These are phyloP conservation scores for Chenopodium album DNA, from an alignment of 148 eudicot genomes.

Conservation along the genomic window DNA sequence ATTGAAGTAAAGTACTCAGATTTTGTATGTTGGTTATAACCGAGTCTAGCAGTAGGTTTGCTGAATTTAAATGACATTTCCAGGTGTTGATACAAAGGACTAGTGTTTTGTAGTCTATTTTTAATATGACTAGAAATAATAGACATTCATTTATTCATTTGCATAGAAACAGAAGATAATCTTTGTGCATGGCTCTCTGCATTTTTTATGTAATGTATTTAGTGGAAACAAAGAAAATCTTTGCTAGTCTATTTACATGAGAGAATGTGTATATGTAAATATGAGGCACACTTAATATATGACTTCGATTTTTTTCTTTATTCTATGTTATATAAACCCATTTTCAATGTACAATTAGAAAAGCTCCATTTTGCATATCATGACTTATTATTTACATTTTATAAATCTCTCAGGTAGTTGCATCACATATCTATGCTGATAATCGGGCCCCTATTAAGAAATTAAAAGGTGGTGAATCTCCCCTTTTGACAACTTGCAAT, in stretches of 20 bases:
- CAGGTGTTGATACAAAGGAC: too few species aligned
- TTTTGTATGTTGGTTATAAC: not conserved
- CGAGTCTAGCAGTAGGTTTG: not conserved
- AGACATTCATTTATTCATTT: conserved; percentile 35
- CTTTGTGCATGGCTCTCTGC: conserved; percentile 31
- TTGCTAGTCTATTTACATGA: conserved; percentile 1
- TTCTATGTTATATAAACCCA: too few species aligned
- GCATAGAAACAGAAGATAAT: conserved; percentile 25
- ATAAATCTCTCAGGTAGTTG: conserved; percentile 51
- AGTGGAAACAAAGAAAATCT: not conserved
- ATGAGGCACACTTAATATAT: not conserved
- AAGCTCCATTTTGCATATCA: too few species aligned
- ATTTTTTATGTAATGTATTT: not conserved
- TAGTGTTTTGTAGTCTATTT: not conserved
- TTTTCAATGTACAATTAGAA: too few species aligned
- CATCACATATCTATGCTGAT: conserved; percentile 75
- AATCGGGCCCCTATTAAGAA: conserved; percentile 53
- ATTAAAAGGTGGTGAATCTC: conserved; percentile 61
- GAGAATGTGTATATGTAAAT: not conserved
- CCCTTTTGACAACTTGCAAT: conserved; percentile 60
- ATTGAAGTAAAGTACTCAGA: not conserved
- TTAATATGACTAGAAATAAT: conserved; percentile 17
- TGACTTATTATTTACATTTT: too few species aligned
- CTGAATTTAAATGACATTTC: not conserved
- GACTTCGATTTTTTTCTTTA: not conserved